phyloP scores from a whole-genome alignment of 2,329 filamentous ascomycete species.

The Harringtonia lauricola region DNA sequence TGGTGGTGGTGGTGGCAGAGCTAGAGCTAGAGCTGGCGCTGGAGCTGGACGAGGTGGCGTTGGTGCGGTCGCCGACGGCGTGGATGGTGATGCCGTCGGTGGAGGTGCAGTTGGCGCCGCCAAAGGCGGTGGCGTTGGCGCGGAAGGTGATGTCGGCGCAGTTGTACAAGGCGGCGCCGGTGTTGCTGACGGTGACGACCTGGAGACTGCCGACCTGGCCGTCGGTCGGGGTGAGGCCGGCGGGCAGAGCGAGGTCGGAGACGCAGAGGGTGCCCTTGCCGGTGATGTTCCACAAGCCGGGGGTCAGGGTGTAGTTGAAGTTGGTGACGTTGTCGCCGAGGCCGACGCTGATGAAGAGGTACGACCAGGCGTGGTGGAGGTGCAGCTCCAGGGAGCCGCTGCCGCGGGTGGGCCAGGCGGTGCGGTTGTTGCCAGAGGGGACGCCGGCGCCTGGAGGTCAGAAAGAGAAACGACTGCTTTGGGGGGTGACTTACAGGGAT shows the following conservation, averaged over 20 bases:
- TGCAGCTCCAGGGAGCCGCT: conserved; percentile 35
- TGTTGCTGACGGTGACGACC: conserved; percentile 52
- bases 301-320: conserved; percentile 60
- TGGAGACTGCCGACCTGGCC: conserved; percentile 58
- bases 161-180: conserved; percentile 55
- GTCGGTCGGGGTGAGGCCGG: conserved; percentile 37
- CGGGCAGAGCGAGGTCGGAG: conserved; percentile 43
- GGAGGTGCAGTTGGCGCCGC: conserved; percentile 43
- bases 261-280: conserved; percentile 57
- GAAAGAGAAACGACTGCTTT: background rate
- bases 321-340: conserved; percentile 37
- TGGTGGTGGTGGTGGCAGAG: background rate
- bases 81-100: conserved; percentile 37
- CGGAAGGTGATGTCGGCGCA: conserved; percentile 66
- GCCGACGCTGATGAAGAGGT: conserved; percentile 42
- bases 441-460: conserved; percentile 34
- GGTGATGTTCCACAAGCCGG: conserved; percentile 44
- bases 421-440: conserved; percentile 29
- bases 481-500: conserved; percentile 42
- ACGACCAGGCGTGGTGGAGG: conserved; percentile 40
- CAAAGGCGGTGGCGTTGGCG: conserved; percentile 32
- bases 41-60: conserved; percentile 9
- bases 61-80: conserved; percentile 19
- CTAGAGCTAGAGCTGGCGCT: background rate
- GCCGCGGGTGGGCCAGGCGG: conserved; percentile 42